These are phyloP conservation scores for Thalassiosira oceanica DNA, from an alignment of 352 stramenopile species.

Conservation along the genomic window DNA sequence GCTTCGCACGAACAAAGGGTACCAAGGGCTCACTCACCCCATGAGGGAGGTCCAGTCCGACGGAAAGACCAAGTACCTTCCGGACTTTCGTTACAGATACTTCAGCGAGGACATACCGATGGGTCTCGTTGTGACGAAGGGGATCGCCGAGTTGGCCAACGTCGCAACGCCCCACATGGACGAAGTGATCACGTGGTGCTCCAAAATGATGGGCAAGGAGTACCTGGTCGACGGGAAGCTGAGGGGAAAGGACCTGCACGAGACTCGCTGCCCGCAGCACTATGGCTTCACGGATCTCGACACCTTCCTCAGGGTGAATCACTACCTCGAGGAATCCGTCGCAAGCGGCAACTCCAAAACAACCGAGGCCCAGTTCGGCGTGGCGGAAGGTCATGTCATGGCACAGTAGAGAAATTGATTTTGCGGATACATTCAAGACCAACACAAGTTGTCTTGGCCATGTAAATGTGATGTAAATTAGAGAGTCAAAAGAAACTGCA, in stretches of 20 bases:
- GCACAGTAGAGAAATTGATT: too few relatives aligned
- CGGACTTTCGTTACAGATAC: slow-evolving; percentile 63
- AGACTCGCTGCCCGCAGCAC: slow-evolving; percentile 38
- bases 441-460: too few relatives aligned
- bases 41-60: slow-evolving; percentile 37
- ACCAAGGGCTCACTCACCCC: slow-evolving; percentile 53
- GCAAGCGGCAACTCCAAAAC: too few relatives aligned
- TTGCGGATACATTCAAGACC: too few relatives aligned
- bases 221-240: slow-evolving; percentile 55
- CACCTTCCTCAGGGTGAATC: slow-evolving; percentile 50
- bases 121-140: slow-evolving; percentile 51
- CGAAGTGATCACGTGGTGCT: slow-evolving; percentile 59
- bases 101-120: slow-evolving; percentile 61
- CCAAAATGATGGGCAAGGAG: slow-evolving; percentile 52
- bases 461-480: too few relatives aligned
- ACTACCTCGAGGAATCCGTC: slow-evolving; percentile 31
- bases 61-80: slow-evolving; percentile 51
- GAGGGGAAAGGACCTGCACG: slow-evolving; percentile 44
- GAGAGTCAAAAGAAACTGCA: too few relatives aligned
- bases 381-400: too few relatives aligned
- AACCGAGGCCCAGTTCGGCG: too few relatives aligned
- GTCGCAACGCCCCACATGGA: slow-evolving; percentile 58
- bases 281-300: slow-evolving; percentile 60
- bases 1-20: slow-evolving; percentile 56
- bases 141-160: slow-evolving; percentile 55